Evolutionary conservation across 345 rosid genomes (phyloP).

Genomic region (Dipteronia dyeriana): DNA sequence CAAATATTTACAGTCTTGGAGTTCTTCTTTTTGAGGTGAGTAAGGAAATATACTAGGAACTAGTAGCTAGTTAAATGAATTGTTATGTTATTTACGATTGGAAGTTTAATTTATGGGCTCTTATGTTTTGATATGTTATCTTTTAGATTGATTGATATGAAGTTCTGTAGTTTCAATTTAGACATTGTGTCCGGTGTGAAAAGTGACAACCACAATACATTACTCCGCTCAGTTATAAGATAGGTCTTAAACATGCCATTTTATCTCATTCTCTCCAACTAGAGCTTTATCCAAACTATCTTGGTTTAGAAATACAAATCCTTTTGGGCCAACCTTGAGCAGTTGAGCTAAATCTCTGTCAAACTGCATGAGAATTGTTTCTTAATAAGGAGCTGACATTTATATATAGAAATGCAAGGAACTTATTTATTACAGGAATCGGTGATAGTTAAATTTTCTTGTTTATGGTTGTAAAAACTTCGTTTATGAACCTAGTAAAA

Average conservation of each 20-base stretch:
- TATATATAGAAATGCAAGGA: background rate
- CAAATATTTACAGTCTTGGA: constrained; percentile 73
- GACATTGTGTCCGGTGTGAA: background rate
- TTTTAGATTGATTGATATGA: background rate
- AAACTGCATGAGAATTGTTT: background rate
- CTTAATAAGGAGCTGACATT: background rate
- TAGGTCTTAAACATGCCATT: background rate
- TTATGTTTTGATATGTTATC: background rate
- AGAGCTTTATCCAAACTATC: constrained; percentile 11
- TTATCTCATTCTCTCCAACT: constrained; percentile 1
- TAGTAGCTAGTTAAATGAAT: background rate
- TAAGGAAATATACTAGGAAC: constrained; percentile 19
- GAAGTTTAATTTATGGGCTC: background rate
- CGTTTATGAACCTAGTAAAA: background rate
- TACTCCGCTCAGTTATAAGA: background rate
- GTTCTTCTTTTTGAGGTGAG: constrained; percentile 85
- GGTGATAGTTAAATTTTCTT: background rate
- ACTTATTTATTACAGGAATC: background rate
- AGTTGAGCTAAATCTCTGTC: background rate
- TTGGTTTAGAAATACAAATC: background rate
- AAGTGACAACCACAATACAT: background rate
- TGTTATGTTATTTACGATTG: background rate
- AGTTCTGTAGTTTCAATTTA: background rate
- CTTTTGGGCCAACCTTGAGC: background rate
- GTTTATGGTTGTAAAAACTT: background rate